Evolutionary conservation across 805 yeast species (phyloP).

Genomic region (Starmerella sirachaensis): DNA sequence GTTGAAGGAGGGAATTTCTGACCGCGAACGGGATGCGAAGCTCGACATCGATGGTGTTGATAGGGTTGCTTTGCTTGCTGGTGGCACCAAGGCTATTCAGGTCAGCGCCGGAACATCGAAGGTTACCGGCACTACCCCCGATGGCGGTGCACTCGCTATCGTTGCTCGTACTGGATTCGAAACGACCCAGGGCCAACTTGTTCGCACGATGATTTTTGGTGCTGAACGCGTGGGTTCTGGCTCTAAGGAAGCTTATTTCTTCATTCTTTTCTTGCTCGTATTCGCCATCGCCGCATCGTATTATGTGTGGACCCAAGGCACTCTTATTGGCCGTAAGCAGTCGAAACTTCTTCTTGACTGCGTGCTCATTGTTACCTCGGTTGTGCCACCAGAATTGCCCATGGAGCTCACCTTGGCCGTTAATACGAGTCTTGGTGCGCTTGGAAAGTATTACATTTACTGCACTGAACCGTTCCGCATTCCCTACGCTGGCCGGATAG

Average conservation of each 20-base stretch:
- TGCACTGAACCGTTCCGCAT: slow-evolving; percentile 98
- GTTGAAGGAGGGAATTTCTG: slow-evolving; percentile 77
- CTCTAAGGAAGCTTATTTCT: slow-evolving; percentile 84
- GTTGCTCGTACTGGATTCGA: slow-evolving; percentile 96
- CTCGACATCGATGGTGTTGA: slow-evolving; percentile 74
- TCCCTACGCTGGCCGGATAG: slow-evolving; percentile 94
- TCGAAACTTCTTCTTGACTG: slow-evolving; percentile 90
- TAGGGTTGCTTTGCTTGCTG: slow-evolving; percentile 77
- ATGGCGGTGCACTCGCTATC: slow-evolving; percentile 79
- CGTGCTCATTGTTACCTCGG: slow-evolving; percentile 89
- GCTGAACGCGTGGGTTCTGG: slow-evolving; percentile 95
- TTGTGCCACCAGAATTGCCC: slow-evolving; percentile 97
- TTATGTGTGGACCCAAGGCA: slow-evolving; percentile 98
- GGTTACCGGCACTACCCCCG: slow-evolving; percentile 53
- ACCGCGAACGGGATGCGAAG: slow-evolving; percentile 60
- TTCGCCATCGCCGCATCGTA: slow-evolving; percentile 93
- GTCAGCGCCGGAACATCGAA: slow-evolving; percentile 53
- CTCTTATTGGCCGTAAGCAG: slow-evolving; percentile 87
- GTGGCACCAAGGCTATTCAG: slow-evolving; percentile 94
- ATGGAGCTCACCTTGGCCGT: slow-evolving; percentile 99
- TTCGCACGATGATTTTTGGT: slow-evolving; percentile 93
- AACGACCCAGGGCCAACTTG: slow-evolving; percentile 94
- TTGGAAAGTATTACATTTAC: slow-evolving; percentile 76
- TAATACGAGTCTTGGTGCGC: slow-evolving; percentile 75
- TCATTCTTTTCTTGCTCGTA: slow-evolving; percentile 74